Conservation (phyloP, 371 early-diverging fungal genomes). For the Rhizopus sp. region DNA sequence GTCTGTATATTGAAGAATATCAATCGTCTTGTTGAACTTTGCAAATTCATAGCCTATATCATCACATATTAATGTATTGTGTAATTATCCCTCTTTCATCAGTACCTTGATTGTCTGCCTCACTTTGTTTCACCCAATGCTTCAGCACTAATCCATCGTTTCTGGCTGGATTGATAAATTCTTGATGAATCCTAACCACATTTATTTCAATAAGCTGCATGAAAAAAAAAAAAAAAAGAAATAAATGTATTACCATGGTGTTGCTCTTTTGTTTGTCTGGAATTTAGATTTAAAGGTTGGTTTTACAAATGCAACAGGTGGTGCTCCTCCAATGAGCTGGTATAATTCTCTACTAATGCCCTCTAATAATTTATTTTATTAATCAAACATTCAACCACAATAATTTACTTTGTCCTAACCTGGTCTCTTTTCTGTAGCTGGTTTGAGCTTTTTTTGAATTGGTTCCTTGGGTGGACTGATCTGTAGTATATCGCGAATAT, state of each 20-base stretch:
- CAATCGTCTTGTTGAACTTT: constrained; percentile 58
- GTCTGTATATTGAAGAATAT: constrained; percentile 65
- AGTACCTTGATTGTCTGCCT: constrained; percentile 27
- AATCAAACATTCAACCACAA: not conserved
- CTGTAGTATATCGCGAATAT: constrained; percentile 70
- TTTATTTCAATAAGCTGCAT: not conserved
- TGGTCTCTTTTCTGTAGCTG: constrained; percentile 54
- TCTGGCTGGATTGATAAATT: constrained; percentile 81
- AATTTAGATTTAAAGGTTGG: constrained; percentile 74
- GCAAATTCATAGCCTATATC: not conserved
- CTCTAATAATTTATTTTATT: constrained; percentile 34
- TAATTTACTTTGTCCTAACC: constrained; percentile 23
- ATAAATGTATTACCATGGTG: constrained; percentile 52
- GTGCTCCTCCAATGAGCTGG: constrained; percentile 70
- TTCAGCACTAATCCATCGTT: constrained; percentile 68
- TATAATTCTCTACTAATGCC: constrained; percentile 70
- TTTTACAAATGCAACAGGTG: constrained; percentile 64
- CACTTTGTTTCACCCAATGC: constrained; percentile 75
- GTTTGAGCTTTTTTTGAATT: constrained; percentile 28
- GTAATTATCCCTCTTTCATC: not conserved
- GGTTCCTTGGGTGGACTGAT: constrained; percentile 49
- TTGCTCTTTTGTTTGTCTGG: constrained; percentile 64
- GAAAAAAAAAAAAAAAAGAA: too few species aligned
- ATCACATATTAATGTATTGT: not conserved
- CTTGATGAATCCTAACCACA: constrained; percentile 62